Evolutionary conservation across 2,329 filamentous ascomycete species (phyloP), one percentile per base, ranked within the genome.

Genomic region (Nannizziopsis barbatae): DNA sequence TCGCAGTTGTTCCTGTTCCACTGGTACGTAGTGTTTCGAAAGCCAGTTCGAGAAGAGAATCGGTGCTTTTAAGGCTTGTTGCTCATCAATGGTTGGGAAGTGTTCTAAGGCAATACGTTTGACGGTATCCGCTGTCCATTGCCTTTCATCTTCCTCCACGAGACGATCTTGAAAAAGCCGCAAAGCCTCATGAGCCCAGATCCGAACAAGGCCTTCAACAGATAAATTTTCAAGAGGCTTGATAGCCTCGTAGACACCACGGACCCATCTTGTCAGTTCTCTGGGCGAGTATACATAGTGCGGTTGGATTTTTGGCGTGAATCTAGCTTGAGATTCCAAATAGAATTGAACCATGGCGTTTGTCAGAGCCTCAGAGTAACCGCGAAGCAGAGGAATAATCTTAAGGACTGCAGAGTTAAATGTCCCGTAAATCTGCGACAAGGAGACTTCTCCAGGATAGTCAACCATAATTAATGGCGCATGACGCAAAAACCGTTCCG

Each of bases 1-100:
- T 57, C 93, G 83, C 33, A 99, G 75, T 60, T 93, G 84, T 62
- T 98, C 92, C 56, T 92, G 85, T 60, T 95, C 88, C 35, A 99
- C 92, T 5, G 92, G 92, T 9, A 96, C 81, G 61, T 99, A 99
- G 65, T 99, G 86, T 79, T 95, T 96, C 10, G 90, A 96, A 5
- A 98, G 76, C 92, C 92, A 99, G 70, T 98, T 99, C 5, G 93
- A 98, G 75, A 94, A 99, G 49, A 99, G 72, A 47, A 99, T 96
- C 0, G 92, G 93, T 0, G 87, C 87, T 55, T 86, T 85, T 27
- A 99, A 77, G 42, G 92, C 89, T 65, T 87, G 84, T 38, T 84
- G 76, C 57, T 95, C 85, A 53, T 98, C 86, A 52, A 98, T 86
- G n/a, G 81, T 94, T 0, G 92, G 92, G 76, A 99, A 99, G 62